These are phyloP conservation scores for Polygonum maritimum DNA, from an alignment of 148 eudicot genomes.

Conservation along the genomic window DNA sequence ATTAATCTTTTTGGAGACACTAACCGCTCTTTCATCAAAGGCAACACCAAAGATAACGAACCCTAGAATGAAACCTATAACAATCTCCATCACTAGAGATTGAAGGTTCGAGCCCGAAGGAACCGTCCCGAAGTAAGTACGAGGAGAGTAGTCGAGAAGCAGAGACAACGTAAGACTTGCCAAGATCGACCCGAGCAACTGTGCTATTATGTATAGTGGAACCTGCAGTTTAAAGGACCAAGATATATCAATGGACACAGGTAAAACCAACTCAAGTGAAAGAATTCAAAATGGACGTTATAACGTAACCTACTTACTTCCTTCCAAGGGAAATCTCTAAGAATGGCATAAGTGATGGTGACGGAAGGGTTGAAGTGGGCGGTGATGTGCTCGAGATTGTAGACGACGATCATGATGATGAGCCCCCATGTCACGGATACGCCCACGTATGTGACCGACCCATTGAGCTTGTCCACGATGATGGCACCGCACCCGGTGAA, in stretches of 20 bases:
- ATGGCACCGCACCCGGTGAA: slow-evolving; percentile 46
- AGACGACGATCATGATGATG: slow-evolving; percentile 38
- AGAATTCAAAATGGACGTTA: not conserved
- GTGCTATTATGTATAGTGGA: slow-evolving; percentile 41
- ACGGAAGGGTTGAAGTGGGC: slow-evolving; percentile 12
- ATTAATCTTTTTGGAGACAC: not conserved
- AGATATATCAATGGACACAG: too few species aligned
- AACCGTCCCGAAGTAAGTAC: slow-evolving; percentile 35
- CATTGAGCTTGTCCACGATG: slow-evolving; percentile 25
- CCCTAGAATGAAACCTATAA: slow-evolving; percentile 48
- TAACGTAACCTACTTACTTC: slow-evolving; percentile 16
- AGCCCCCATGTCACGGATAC: slow-evolving; percentile 48
- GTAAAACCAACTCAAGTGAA: not conserved
- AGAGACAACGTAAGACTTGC: slow-evolving; percentile 45
- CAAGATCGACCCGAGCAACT: slow-evolving; percentile 38
- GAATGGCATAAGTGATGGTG: slow-evolving; percentile 34
- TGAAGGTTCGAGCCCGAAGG: slow-evolving; percentile 47
- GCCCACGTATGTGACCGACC: slow-evolving; percentile 28
- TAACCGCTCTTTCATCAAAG: slow-evolving; percentile 51
- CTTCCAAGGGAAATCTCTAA: slow-evolving; percentile 35
- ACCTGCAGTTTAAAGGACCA: slow-evolving; percentile 24
- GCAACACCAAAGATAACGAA: slow-evolving; percentile 61
- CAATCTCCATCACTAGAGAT: slow-evolving; percentile 35
- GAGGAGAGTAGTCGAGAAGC: slow-evolving; percentile 23
- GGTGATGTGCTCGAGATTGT: slow-evolving; percentile 45